Evolutionary conservation across 371 early-diverging fungal species (phyloP).

Genomic region (Zychaea mexicana): DNA sequence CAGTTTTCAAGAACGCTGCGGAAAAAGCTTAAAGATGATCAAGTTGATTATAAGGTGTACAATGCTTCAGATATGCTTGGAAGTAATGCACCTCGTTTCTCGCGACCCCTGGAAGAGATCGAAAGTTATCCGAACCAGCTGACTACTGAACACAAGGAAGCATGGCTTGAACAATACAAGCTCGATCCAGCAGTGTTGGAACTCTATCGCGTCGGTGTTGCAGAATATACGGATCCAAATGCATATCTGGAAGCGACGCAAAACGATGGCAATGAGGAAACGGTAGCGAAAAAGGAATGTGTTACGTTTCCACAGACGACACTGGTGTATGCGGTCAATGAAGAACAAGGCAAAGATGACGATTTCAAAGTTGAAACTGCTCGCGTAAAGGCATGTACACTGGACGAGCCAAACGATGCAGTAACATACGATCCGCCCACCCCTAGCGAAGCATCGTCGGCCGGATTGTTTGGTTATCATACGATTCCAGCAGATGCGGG

Average conservation of each 20-base stretch:
- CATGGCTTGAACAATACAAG: conserved; percentile 16
- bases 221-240: conserved; percentile 20
- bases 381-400: conserved; percentile 38
- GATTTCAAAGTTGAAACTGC: conserved; percentile 26
- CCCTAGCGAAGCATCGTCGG: conserved; percentile 8
- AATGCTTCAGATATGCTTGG: conserved; percentile 5
- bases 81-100: conserved; percentile 6
- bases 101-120: conserved; percentile 29
- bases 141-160: conserved; percentile 17
- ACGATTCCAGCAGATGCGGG: conserved; percentile 39
- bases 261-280: background rate
- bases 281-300: conserved; percentile 9
- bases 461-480: conserved; percentile 73
- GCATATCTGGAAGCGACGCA: conserved; percentile 13
- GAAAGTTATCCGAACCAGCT: conserved; percentile 21
- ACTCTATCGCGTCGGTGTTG: conserved; percentile 41
- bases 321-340: conserved; percentile 20
- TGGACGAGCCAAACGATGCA: conserved; percentile 14
- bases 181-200: conserved; percentile 23
- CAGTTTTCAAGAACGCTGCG: conserved; percentile 3
- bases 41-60: background rate
- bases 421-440: conserved; percentile 33
- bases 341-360: background rate
- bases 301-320: conserved; percentile 51
- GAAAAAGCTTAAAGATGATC: conserved; percentile 5